Evolutionary conservation across 495 filamentous ascomycete genomes (phyloP).

Genomic region (Penicillium crystallinum): DNA sequence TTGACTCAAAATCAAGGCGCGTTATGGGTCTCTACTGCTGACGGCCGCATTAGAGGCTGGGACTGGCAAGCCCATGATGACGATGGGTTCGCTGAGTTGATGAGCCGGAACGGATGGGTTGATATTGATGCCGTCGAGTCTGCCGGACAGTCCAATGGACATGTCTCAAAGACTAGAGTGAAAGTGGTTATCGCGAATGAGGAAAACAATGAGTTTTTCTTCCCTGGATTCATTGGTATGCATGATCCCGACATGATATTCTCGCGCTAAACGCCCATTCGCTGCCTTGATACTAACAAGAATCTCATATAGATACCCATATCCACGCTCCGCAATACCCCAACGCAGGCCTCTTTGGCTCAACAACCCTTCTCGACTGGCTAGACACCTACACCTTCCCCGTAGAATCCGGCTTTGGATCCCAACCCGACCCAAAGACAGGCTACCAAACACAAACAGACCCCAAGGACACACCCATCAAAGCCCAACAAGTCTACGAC

Average conservation of each 20-base stretch:
- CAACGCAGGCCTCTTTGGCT: slow-evolving; percentile 85
- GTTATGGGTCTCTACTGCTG: slow-evolving; percentile 54
- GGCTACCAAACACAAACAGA: not conserved
- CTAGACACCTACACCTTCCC: slow-evolving; percentile 91
- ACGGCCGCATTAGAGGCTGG: slow-evolving; percentile 52
- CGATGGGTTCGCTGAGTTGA: slow-evolving; percentile 30
- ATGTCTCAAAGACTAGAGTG: slow-evolving; percentile 4
- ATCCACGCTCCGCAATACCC: slow-evolving; percentile 91
- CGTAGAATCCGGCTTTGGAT: slow-evolving; percentile 65
- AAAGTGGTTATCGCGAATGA: slow-evolving; percentile 24
- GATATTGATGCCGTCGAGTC: not conserved
- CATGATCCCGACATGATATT: not conserved
- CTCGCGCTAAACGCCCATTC: too few relatives aligned
- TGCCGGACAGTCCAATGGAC: not conserved
- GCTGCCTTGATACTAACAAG: not conserved
- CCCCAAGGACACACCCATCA: slow-evolving; percentile 20
- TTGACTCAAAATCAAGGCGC: slow-evolving; percentile 45
- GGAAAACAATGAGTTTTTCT: slow-evolving; percentile 62
- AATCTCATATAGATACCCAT: slow-evolving; percentile 64
- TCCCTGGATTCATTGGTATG: slow-evolving; percentile 83
- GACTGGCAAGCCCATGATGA: slow-evolving; percentile 28
- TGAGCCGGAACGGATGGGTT: slow-evolving; percentile 40
- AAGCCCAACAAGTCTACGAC: slow-evolving; percentile 57
- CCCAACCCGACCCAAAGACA: not conserved
- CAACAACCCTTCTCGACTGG: slow-evolving; percentile 84